Evolutionary conservation across 2,329 filamentous ascomycete genomes (phyloP).

Genomic region (Byssothecium circinans): DNA sequence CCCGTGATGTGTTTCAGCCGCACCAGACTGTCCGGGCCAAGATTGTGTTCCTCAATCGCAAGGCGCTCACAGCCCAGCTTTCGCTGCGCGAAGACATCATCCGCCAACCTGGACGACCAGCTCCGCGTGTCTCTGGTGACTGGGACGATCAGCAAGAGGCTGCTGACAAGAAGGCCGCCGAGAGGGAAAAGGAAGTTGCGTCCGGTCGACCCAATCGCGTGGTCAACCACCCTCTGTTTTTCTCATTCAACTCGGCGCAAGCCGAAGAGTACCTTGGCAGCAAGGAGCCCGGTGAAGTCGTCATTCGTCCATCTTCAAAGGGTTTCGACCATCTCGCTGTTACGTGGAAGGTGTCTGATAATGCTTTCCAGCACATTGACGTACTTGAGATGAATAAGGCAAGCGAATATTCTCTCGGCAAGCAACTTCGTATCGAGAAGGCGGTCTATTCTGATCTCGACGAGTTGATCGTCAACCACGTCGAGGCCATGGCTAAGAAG

Average conservation of each 20-base stretch:
- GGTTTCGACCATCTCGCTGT: constrained; percentile 93
- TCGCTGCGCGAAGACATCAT: constrained; percentile 82
- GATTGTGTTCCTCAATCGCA: constrained; percentile 83
- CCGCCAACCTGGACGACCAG: constrained; percentile 60
- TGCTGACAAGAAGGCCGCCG: constrained; percentile 73
- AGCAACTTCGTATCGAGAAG: constrained; percentile 81
- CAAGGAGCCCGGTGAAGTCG: constrained; percentile 82
- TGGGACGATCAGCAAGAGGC: constrained; percentile 87
- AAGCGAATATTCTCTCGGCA: constrained; percentile 91
- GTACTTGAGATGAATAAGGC: constrained; percentile 96
- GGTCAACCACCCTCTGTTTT: constrained; percentile 97
- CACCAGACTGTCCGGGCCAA: constrained; percentile 89
- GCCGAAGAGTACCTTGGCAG: constrained; percentile 91
- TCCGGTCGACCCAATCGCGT: constrained; percentile 88
- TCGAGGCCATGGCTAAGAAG: constrained; percentile 97
- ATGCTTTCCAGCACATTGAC: constrained; percentile 96
- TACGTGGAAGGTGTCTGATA: constrained; percentile 97
- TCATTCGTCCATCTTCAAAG: constrained; percentile 93
- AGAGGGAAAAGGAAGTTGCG: constrained; percentile 82
- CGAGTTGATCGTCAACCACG: constrained; percentile 94
- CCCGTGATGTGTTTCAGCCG: constrained; percentile 67
- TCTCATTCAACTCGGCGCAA: constrained; percentile 86
- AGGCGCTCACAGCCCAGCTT: constrained; percentile 79
- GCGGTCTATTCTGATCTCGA: constrained; percentile 95
- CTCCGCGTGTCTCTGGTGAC: constrained; percentile 58